These are phyloP conservation scores for Sporothrix variecibatus DNA, from an alignment of 2,329 filamentous ascomycete species.

Conservation along the genomic window DNA sequence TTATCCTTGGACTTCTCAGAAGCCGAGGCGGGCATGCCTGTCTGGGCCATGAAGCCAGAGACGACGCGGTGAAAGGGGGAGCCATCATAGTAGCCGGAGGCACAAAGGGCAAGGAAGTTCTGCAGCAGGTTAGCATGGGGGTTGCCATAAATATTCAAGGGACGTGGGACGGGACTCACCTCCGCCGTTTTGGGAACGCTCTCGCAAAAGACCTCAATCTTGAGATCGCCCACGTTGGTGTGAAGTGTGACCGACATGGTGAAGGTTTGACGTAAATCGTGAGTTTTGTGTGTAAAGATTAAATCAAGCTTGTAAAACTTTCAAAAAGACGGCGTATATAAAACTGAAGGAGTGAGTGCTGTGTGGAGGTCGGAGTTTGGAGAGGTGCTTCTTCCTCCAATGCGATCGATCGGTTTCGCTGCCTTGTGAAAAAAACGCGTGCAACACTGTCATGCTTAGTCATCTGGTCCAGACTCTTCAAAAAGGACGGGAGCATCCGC, in stretches of 20 bases:
- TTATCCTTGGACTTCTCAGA: constrained; percentile 46
- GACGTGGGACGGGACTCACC: constrained; percentile 46
- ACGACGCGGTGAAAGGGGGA: constrained; percentile 81
- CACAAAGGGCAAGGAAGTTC: constrained; percentile 88
- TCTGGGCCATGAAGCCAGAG: constrained; percentile 78
- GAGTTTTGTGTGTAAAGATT: neutral
- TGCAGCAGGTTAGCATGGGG: constrained; percentile 38
- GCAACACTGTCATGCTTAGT: neutral
- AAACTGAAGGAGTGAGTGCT: neutral
- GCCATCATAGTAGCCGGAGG: constrained; percentile 72
- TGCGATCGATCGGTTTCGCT: neutral
- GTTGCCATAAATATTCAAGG: neutral
- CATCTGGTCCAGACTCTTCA: neutral
- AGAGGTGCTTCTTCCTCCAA: too few relatives aligned
- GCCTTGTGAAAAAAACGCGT: neutral
- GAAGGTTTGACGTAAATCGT: neutral
- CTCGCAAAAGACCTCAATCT: constrained; percentile 95
- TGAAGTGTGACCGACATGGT: constrained; percentile 73
- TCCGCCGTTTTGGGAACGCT: constrained; percentile 90
- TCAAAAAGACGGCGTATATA: too few relatives aligned
- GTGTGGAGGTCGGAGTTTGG: neutral
- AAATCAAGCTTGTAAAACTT: neutral
- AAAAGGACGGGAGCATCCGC: neutral
- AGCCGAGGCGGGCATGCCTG: constrained; percentile 57
- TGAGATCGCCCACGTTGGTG: constrained; percentile 86